A percentile compares a stretch with the other conserved stretches of the same genome.
Evolutionary conservation across 305 asterid genomes (phyloP).

Genomic region (Fraxinus sp.): DNA sequence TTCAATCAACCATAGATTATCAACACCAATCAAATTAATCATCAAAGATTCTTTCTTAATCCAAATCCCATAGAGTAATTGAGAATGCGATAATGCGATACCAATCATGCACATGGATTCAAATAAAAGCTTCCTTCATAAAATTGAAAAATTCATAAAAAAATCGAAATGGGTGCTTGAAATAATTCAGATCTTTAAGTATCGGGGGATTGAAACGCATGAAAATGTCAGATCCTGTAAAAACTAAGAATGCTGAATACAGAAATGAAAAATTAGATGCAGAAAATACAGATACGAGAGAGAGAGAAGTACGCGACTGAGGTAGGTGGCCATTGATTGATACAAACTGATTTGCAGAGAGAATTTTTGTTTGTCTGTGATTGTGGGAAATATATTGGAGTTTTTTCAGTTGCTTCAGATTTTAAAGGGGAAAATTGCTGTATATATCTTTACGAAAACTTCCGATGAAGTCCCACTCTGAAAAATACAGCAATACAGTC

Average conservation of each 20-base stretch:
- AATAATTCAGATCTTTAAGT: conserved; percentile 21
- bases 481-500: too few species aligned
- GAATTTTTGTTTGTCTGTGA: not conserved
- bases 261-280: conserved; percentile 2
- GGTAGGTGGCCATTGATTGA: conserved; percentile 45
- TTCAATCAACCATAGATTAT: not conserved
- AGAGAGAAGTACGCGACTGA: conserved; percentile 34
- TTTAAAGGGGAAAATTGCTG: not conserved
- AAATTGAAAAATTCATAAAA: not conserved
- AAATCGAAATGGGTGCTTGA: not conserved
- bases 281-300: not conserved
- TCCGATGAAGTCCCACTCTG: not conserved
- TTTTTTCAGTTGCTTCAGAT: not conserved
- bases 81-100: not conserved
- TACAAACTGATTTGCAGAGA: conserved; percentile 11
- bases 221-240: conserved; percentile 17
- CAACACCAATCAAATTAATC: not conserved
- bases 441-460: not conserved
- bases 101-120: not conserved
- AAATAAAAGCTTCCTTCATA: not conserved
- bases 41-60: not conserved
- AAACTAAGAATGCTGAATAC: not conserved
- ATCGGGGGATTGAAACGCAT: not conserved
- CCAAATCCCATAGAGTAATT: not conserved
- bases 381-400: not conserved